phyloP scores from a whole-genome alignment of 176 grass and related monocot genomes.

The Eremochloa ophiuroides region DNA sequence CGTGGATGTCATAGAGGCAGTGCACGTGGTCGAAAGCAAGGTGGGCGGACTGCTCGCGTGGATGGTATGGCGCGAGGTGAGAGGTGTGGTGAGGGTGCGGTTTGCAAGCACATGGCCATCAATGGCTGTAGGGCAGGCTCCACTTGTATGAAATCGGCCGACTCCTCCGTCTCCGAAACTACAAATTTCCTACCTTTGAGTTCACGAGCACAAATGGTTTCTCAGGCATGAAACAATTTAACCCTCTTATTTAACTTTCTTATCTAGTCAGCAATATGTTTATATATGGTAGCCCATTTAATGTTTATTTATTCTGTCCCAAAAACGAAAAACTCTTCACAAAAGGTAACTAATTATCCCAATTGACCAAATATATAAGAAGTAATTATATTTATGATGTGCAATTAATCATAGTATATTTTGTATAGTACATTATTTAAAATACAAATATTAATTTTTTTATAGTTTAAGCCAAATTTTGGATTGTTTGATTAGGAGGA shows the following conservation, averaged over 20 bases:
- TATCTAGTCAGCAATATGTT: neutral
- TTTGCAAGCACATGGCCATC: neutral
- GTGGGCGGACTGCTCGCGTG: neutral
- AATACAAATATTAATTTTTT: too few species aligned
- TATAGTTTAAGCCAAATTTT: too few species aligned
- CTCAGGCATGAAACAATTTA: neutral
- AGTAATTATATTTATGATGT: too few species aligned
- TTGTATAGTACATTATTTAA: too few species aligned
- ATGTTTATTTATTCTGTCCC: neutral
- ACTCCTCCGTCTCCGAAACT: neutral
- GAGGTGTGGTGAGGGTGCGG: neutral
- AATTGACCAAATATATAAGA: too few species aligned
- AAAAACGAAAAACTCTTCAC: neutral
- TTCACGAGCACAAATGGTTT: neutral
- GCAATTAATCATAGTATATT: too few species aligned
- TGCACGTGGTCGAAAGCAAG: neutral
- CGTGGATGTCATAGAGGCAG: neutral
- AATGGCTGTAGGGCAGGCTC: neutral
- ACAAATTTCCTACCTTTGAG: neutral
- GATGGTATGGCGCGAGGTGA: neutral
- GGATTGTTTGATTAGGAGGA: too few species aligned
- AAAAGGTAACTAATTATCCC: too few species aligned
- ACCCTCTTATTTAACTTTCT: neutral
- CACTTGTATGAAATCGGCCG: neutral
- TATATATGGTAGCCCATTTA: neutral